These are phyloP conservation scores for Sporopachydermia lactativora DNA, from an alignment of 805 yeast genomes.

Conservation along the genomic window DNA sequence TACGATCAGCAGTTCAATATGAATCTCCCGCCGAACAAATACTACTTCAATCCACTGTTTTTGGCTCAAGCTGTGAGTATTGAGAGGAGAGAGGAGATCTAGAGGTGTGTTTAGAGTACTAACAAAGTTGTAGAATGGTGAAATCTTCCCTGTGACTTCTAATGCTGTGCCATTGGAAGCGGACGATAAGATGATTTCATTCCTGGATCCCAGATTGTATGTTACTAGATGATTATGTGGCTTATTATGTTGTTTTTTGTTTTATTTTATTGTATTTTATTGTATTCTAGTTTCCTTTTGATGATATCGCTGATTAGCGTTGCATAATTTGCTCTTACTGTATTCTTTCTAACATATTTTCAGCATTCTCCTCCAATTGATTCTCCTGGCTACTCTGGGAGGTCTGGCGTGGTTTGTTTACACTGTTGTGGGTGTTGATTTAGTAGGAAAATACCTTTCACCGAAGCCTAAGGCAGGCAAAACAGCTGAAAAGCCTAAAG, in stretches of 20 bases:
- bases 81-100: background rate
- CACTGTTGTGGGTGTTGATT: constrained; percentile 1
- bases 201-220: background rate
- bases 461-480: background rate
- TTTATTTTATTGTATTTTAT: too few relatives aligned
- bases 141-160: background rate
- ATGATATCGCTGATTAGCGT: too few relatives aligned
- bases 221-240: too few relatives aligned
- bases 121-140: background rate
- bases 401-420: background rate
- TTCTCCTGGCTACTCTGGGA: background rate
- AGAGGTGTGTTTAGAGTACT: too few relatives aligned
- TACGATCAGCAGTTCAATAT: background rate
- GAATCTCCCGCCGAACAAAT: background rate
- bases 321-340: too few relatives aligned
- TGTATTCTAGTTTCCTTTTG: too few relatives aligned
- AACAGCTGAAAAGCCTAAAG: background rate
- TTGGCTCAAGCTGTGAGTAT: background rate
- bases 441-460: background rate
- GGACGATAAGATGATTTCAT: background rate
- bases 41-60: background rate
- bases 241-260: background rate
- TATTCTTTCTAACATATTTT: too few relatives aligned
- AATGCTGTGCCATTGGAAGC: background rate
- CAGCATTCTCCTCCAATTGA: background rate